phyloP scores from a whole-genome alignment of 139 green algal species.

The Chlamydomonas applanata region DNA sequence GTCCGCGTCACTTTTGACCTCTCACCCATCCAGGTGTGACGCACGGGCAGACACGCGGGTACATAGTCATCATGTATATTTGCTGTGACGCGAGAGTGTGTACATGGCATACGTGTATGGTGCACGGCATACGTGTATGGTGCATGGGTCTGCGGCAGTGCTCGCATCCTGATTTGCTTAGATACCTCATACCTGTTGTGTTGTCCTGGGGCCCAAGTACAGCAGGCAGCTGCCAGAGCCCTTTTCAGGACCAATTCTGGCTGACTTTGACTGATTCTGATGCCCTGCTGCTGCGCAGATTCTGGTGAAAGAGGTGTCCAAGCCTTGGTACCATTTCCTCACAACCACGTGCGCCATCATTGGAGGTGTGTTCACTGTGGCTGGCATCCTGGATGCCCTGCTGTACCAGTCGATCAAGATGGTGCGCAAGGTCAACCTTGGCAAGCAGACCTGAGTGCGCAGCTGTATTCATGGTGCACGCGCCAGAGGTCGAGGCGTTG shows the following conservation, averaged over 20 bases:
- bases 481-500: too few species aligned
- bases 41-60: too few species aligned
- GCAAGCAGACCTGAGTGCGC: slow-evolving; percentile 19
- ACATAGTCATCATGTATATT: too few species aligned
- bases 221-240: background rate
- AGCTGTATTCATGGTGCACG: too few species aligned
- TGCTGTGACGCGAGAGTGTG: too few species aligned
- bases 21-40: slow-evolving; percentile 68
- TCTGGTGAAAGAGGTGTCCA: slow-evolving; percentile 23
- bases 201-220: background rate
- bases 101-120: too few species aligned
- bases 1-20: slow-evolving; percentile 76
- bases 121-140: too few species aligned
- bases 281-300: slow-evolving; percentile 28
- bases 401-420: slow-evolving; percentile 62
- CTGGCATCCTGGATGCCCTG: slow-evolving; percentile 82
- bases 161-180: too few species aligned
- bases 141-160: too few species aligned
- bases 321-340: slow-evolving; percentile 78
- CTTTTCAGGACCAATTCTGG: too few species aligned
- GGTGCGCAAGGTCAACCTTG: slow-evolving; percentile 44
- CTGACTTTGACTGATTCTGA: too few species aligned
- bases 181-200: background rate
- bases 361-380: slow-evolving; percentile 88
- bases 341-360: slow-evolving; percentile 82